Evolutionary conservation across 2,329 filamentous ascomycete species (phyloP).

Genomic region (Aspergillus sp.): DNA sequence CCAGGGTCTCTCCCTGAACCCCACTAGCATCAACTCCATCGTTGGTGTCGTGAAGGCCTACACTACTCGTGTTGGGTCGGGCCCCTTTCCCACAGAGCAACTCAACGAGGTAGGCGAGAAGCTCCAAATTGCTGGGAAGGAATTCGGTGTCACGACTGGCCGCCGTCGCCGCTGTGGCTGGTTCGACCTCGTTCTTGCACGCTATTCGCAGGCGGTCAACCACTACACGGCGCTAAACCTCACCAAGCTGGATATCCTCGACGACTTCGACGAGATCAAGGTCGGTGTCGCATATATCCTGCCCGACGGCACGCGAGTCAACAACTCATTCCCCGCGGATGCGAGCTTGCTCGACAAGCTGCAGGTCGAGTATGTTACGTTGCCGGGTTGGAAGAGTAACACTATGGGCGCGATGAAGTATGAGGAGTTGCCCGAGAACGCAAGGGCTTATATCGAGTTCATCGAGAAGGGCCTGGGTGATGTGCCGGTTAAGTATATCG

Average conservation of each 20-base stretch:
- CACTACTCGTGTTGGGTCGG: constrained; percentile 52
- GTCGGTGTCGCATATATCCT: constrained; percentile 51
- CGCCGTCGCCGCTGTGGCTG: constrained; percentile 56
- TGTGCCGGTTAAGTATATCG: constrained; percentile 55
- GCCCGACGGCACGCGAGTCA: constrained; percentile 40
- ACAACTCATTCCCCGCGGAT: constrained; percentile 52
- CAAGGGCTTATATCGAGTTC: constrained; percentile 53
- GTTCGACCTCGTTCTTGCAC: constrained; percentile 57
- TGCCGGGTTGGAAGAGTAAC: constrained; percentile 54
- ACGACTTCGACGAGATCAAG: constrained; percentile 56
- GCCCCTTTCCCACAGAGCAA: constrained; percentile 57
- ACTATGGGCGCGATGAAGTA: constrained; percentile 51
- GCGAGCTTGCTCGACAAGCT: constrained; percentile 45
- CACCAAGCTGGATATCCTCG: constrained; percentile 57
- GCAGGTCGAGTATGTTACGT: constrained; percentile 51
- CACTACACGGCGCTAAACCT: constrained; percentile 51
- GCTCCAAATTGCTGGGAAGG: constrained; percentile 48
- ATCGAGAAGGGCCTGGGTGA: constrained; percentile 50
- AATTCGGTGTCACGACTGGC: constrained; percentile 52
- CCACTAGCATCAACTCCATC: constrained; percentile 48
- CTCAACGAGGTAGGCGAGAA: constrained; percentile 49
- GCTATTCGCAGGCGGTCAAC: constrained; percentile 51
- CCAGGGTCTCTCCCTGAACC: constrained; percentile 52
- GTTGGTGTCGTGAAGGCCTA: constrained; percentile 60
- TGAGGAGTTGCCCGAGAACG: constrained; percentile 50